A percentile compares a stretch with the other conserved stretches of the same genome.
phyloP scores from a whole-genome alignment of 2,329 filamentous ascomycete species.

The Aspergillus pseudotamarii region DNA sequence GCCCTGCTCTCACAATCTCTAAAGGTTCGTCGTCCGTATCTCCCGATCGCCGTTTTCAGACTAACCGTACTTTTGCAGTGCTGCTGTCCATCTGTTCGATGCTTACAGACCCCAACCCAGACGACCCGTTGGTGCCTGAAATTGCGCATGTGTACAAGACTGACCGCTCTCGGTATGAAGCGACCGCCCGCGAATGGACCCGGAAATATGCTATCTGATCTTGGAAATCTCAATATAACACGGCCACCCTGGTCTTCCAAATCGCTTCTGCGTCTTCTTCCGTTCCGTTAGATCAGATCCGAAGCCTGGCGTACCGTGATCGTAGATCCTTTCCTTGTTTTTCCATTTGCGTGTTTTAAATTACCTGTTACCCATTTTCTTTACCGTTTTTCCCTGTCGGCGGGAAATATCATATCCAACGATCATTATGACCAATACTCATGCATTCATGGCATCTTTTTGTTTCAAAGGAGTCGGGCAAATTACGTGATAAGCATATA shows the following conservation, averaged over 20 bases:
- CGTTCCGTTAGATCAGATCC: slow-evolving; percentile 38
- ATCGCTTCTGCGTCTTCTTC: slow-evolving; percentile 30
- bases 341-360: slow-evolving; percentile 27
- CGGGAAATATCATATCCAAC: slow-evolving; percentile 40
- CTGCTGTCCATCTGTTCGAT: slow-evolving; percentile 99
- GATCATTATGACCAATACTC: slow-evolving; percentile 42
- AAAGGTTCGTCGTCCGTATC: slow-evolving; percentile 69
- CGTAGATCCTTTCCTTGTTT: slow-evolving; percentile 38
- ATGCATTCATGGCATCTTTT: slow-evolving; percentile 44
- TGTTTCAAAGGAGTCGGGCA: slow-evolving; percentile 29
- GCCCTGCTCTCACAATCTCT: slow-evolving; percentile 94
- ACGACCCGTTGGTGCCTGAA: slow-evolving; percentile 97
- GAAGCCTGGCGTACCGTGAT: slow-evolving; percentile 44
- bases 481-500: slow-evolving; percentile 24
- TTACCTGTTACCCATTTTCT: slow-evolving; percentile 18
- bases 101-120: slow-evolving; percentile 98
- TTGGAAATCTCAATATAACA: slow-evolving; percentile 28
- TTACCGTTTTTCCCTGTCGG: slow-evolving; percentile 26
- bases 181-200: slow-evolving; percentile 96
- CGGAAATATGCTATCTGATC: slow-evolving; percentile 94
- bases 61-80: slow-evolving; percentile 57
- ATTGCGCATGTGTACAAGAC: slow-evolving; percentile 99
- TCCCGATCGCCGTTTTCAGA: neutral
- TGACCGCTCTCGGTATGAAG: slow-evolving; percentile 92
- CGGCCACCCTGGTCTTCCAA: slow-evolving; percentile 31